Base-by-base conservation (phyloP, 352 stramenopile species). In the Phytophthora palmivora region DNA sequence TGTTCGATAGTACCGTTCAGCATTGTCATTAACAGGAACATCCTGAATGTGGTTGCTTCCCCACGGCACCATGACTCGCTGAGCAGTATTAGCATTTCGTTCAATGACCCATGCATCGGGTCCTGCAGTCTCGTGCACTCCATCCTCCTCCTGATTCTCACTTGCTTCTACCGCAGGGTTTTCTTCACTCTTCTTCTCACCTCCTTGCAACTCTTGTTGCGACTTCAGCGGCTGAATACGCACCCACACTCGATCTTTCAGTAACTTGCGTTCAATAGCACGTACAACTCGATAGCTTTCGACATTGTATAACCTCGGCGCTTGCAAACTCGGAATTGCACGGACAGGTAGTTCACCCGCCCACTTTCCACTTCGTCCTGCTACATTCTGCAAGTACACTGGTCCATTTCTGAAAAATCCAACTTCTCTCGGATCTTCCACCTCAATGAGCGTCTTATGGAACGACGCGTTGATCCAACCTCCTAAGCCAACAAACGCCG, bases 221-320 rank as follows among this genome's bases (percentile, higher is more conserved):
- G 36, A 57, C 24, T 67, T 63, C 34, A 65, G 37, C 24, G 63
- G 47, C 28, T 74, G 50, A 32, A 88, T 83, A 11, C 72, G 78
- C 12, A 93, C 49, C 84, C 84, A 93, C 14, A 91, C 70, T 4
- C 86, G 80, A 49, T 93, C 82, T 57, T 93, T 89, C 12, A 93
- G 68, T 15, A 91, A 64, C 38, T 89, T 91, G 10, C 84, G 77
- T 41, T 90, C 82, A 30, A 89, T 58, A 0, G 79, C 76, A 16
- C 69, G 63, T 11, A 88, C 75, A 33, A 93, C 76, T 15, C 71
- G 74, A 55, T 83, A 91, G 33, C 54, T 78, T 44, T 84, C 75
- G 1, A 91, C 41, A 38, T 72, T 81, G 42, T 80, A 81, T 30
- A 79, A 57, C 1, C 71, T 56, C 21, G 76, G 79, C 6, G 84